A percentile compares a stretch with the other conserved stretches of the same genome.
Conservation (phyloP, 371 early-diverging fungal genomes). For the Homolaphlyctis polyrhiza region DNA sequence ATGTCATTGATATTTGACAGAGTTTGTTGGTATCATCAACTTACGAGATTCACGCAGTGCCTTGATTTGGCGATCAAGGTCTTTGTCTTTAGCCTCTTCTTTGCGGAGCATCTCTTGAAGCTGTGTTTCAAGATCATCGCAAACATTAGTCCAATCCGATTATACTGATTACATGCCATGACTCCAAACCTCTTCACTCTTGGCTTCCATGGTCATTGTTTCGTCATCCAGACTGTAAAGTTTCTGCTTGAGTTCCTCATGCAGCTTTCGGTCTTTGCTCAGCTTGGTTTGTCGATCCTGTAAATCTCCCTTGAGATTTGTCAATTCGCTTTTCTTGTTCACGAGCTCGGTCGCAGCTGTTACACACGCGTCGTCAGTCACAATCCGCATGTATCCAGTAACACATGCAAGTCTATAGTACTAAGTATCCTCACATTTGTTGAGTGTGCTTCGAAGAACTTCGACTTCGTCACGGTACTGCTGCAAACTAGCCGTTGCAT, state of each 20-base stretch:
- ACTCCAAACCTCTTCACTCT: conserved; percentile 31
- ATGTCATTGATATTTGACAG: not conserved
- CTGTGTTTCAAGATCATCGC: conserved; percentile 12
- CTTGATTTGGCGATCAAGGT: conserved; percentile 45
- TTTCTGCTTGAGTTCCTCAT: conserved; percentile 23
- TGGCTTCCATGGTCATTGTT: conserved; percentile 41
- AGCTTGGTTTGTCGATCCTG: conserved; percentile 27
- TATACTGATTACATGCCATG: too few relatives aligned
- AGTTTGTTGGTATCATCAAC: not conserved
- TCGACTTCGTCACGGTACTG: conserved; percentile 51
- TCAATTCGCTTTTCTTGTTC: conserved; percentile 29
- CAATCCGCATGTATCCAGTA: not conserved
- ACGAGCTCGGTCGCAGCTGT: conserved; percentile 39
- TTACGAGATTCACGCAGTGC: conserved; percentile 41
- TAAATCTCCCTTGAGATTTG: conserved; percentile 28
- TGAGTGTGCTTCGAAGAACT: conserved; percentile 36
- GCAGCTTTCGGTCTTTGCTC: conserved; percentile 20
- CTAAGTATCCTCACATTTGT: conserved; percentile 23
- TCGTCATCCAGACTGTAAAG: conserved; percentile 26
- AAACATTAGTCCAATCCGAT: not conserved
- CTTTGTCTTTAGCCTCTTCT: conserved; percentile 41
- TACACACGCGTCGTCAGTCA: not conserved
- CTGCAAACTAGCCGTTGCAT: conserved; percentile 19
- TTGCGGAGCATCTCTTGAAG: conserved; percentile 39
- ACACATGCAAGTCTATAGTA: not conserved